Evolutionary conservation across 495 filamentous ascomycete species (phyloP).

Genomic region (Xylaria longipes): DNA sequence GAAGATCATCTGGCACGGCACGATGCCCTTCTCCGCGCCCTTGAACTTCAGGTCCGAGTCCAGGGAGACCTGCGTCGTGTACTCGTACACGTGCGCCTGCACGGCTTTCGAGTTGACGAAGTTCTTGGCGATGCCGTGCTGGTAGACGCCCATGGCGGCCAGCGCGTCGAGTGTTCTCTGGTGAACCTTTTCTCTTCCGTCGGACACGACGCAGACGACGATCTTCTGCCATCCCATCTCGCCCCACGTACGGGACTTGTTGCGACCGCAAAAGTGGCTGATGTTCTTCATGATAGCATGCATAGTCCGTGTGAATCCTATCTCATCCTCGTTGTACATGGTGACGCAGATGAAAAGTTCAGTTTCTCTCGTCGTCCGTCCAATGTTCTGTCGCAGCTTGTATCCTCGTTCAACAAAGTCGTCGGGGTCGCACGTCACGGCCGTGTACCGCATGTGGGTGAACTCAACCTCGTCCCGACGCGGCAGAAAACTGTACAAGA

Average conservation of each 20-base stretch:
- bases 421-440: slow-evolving; percentile 98
- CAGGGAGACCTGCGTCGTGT: slow-evolving; percentile 96
- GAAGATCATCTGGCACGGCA: slow-evolving; percentile 99
- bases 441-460: slow-evolving; percentile 99
- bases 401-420: slow-evolving; percentile 89
- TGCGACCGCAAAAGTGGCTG: slow-evolving; percentile 90
- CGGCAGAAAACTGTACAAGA: slow-evolving; percentile 92
- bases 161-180: slow-evolving; percentile 93
- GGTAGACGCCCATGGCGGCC: slow-evolving; percentile 97
- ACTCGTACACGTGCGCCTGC: slow-evolving; percentile 95
- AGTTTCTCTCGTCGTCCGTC: slow-evolving; percentile 85
- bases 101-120: slow-evolving; percentile 88
- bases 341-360: slow-evolving; percentile 98
- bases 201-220: slow-evolving; percentile 93
- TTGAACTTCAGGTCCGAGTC: slow-evolving; percentile 97
- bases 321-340: slow-evolving; percentile 99
- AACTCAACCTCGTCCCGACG: slow-evolving; percentile 93
- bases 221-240: slow-evolving; percentile 99
- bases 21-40: slow-evolving; percentile 97
- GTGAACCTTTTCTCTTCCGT: slow-evolving; percentile 93
- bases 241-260: slow-evolving; percentile 94
- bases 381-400: slow-evolving; percentile 94
- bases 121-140: slow-evolving; percentile 98
- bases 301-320: slow-evolving; percentile 96
- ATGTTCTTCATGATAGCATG: slow-evolving; percentile 99